Evolutionary conservation across 495 filamentous ascomycete species (phyloP).

Genomic region (Ramalina peruviana): DNA sequence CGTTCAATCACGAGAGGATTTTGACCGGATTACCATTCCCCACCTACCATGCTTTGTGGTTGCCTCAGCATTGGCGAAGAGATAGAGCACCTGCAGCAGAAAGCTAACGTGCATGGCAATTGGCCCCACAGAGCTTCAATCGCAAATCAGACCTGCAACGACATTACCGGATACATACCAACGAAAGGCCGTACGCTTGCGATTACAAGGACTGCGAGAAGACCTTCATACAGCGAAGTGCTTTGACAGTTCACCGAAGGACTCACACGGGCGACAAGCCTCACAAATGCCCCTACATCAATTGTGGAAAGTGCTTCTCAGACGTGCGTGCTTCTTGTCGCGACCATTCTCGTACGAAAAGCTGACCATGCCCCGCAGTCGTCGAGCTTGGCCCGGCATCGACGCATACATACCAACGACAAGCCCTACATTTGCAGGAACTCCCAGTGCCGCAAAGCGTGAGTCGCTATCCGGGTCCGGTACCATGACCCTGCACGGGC

Average conservation of each 20-base stretch:
- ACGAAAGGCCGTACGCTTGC: conserved; percentile 73
- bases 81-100: background rate
- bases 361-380: conserved; percentile 38
- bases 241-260: conserved; percentile 71
- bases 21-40: background rate
- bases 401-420: conserved; percentile 75
- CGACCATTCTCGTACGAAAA: conserved; percentile 7
- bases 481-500: background rate
- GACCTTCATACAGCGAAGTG: conserved; percentile 83
- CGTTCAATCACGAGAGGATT: background rate
- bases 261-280: conserved; percentile 88
- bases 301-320: conserved; percentile 77
- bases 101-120: background rate
- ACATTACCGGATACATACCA: conserved; percentile 83
- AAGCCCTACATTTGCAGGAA: conserved; percentile 73
- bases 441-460: conserved; percentile 71
- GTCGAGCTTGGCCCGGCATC: conserved; percentile 74
- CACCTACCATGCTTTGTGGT: background rate
- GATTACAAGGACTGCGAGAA: conserved; percentile 58
- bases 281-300: conserved; percentile 63
- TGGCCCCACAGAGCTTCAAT: conserved; percentile 60
- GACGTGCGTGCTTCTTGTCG: conserved; percentile 40
- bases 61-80: background rate
- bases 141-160: conserved; percentile 82
- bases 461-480: conserved; percentile 13